Evolutionary conservation across 768 basidiomycete species (phyloP).

Genomic region (Termitomyces sp.): DNA sequence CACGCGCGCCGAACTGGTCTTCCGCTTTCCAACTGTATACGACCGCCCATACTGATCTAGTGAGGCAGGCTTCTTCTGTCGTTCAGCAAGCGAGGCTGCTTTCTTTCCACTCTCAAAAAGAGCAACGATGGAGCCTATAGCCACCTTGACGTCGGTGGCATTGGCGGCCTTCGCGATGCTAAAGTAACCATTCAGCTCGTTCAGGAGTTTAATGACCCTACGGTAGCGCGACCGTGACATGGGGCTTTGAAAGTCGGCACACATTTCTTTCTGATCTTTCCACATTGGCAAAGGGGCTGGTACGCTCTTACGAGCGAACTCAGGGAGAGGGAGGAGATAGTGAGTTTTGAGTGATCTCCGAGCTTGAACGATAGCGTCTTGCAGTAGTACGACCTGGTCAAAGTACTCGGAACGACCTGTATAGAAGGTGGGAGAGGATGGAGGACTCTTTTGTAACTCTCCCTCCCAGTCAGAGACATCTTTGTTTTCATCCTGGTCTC

Average conservation of each 20-base stretch:
- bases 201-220: slow-evolving; percentile 53
- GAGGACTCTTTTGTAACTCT: slow-evolving; percentile 25
- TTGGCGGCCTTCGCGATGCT: slow-evolving; percentile 57
- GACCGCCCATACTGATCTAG: slow-evolving; percentile 78
- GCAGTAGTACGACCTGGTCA: slow-evolving; percentile 64
- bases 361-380: slow-evolving; percentile 53
- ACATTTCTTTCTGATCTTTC: slow-evolving; percentile 61
- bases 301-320: slow-evolving; percentile 54
- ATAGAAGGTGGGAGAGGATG: slow-evolving; percentile 77
- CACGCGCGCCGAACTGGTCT: slow-evolving; percentile 85
- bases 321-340: slow-evolving; percentile 77
- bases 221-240: slow-evolving; percentile 72
- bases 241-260: slow-evolving; percentile 44
- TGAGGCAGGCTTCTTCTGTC: slow-evolving; percentile 49
- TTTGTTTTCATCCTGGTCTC: slow-evolving; percentile 10
- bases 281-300: slow-evolving; percentile 60
- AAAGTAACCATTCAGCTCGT: slow-evolving; percentile 59
- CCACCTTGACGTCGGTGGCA: slow-evolving; percentile 45
- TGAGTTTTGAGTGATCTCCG: slow-evolving; percentile 55
- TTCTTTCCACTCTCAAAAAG: slow-evolving; percentile 66
- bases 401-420: slow-evolving; percentile 73
- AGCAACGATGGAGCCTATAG: slow-evolving; percentile 46
- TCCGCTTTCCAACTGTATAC: slow-evolving; percentile 83
- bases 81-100: slow-evolving; percentile 38
- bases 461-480: slow-evolving; percentile 8